Evolutionary conservation across 345 rosid species (phyloP).

Genomic region (Firmiana major): DNA sequence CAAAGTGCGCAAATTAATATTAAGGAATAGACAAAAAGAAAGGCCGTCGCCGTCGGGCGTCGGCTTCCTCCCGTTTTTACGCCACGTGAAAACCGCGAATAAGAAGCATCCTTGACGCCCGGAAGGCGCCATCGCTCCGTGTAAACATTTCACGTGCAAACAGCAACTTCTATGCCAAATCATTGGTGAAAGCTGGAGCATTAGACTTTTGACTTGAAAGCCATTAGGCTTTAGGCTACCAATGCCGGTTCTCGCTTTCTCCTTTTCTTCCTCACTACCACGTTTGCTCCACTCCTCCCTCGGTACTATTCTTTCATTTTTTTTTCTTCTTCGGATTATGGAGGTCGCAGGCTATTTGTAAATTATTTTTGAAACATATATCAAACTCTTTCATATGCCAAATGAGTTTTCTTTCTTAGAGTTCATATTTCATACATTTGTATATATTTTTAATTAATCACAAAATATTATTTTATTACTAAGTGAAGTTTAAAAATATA

Average conservation of each 20-base stretch:
- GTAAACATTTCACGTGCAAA: conserved; percentile 9
- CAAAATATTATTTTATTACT: too few relatives aligned
- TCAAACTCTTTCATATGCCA: neutral
- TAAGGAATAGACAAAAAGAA: neutral
- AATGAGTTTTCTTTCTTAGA: too few relatives aligned
- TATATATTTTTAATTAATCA: too few relatives aligned
- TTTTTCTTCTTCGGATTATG: neutral
- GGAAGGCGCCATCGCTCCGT: neutral
- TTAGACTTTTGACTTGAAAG: conserved; percentile 9
- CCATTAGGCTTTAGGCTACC: neutral
- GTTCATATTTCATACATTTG: too few relatives aligned
- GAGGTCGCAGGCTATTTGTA: neutral
- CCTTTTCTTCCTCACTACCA: conserved; percentile 1
- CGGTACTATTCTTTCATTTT: too few relatives aligned
- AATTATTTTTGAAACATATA: neutral
- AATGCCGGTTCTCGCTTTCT: conserved; percentile 15
- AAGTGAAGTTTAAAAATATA: too few relatives aligned
- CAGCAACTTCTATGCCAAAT: neutral
- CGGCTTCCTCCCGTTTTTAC: neutral
- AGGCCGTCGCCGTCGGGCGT: neutral
- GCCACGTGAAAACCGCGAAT: conserved; percentile 2
- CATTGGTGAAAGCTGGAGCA: neutral
- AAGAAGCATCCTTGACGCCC: conserved; percentile 7
- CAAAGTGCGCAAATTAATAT: conserved; percentile 4
- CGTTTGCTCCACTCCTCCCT: conserved; percentile 16